Evolutionary conservation across 768 basidiomycete genomes (phyloP).

Genomic region (Tricholoma matsutake): DNA sequence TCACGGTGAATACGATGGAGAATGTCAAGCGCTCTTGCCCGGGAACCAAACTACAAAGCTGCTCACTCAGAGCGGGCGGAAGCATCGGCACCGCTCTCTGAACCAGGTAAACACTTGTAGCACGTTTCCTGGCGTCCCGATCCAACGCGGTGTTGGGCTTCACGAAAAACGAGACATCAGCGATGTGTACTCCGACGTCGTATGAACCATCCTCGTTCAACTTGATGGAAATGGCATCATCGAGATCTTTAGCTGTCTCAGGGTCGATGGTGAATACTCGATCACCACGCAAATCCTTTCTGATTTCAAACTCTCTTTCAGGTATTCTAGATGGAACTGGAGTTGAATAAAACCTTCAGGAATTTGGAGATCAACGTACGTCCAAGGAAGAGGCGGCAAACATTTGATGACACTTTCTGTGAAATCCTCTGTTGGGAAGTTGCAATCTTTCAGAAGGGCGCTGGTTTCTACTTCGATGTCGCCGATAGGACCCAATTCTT

Average conservation of each 20-base stretch:
- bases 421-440: slow-evolving; percentile 98
- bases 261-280: slow-evolving; percentile 96
- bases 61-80: slow-evolving; percentile 88
- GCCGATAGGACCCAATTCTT: slow-evolving; percentile 98
- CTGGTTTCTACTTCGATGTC: slow-evolving; percentile 98
- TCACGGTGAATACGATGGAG: slow-evolving; percentile 85
- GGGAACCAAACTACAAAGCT: slow-evolving; percentile 88
- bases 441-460: slow-evolving; percentile 96
- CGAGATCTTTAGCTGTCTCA: slow-evolving; percentile 82
- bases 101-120: slow-evolving; percentile 95
- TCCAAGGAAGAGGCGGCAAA: slow-evolving; percentile 93
- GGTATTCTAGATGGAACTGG: slow-evolving; percentile 57
- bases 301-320: slow-evolving; percentile 82
- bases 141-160: slow-evolving; percentile 96
- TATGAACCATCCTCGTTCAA: slow-evolving; percentile 88
- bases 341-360: neutral
- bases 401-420: slow-evolving; percentile 94
- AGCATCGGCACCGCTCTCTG: slow-evolving; percentile 98
- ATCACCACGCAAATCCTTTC: slow-evolving; percentile 83
- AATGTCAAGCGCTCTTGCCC: slow-evolving; percentile 89
- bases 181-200: slow-evolving; percentile 92
- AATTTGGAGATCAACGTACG: slow-evolving; percentile 43
- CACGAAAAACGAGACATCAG: slow-evolving; percentile 94
- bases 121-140: slow-evolving; percentile 95
- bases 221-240: slow-evolving; percentile 92